Percentiles rank a stretch among this genome's conserved stretches.
Conservation (phyloP, 106 monocot genomes). For the Apostasia shenzhenica region DNA sequence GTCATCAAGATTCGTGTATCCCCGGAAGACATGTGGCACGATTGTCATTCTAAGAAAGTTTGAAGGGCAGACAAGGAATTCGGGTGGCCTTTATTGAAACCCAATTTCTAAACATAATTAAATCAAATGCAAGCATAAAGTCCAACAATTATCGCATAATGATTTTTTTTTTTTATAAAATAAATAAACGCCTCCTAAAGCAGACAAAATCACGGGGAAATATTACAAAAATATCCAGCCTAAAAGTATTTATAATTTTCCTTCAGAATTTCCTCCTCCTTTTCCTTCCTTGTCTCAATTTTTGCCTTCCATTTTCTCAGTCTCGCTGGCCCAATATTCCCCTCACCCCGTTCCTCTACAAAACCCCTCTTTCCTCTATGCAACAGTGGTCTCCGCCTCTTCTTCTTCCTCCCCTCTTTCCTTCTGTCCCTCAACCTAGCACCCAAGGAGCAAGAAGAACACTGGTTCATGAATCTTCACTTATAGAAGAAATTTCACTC, state of each 20-base stretch:
- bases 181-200: no score
- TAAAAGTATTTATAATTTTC: not conserved
- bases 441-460: not conserved
- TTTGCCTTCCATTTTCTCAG: not conserved
- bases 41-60: no score
- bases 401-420: slow-evolving; percentile 1
- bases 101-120: no score
- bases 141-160: no score
- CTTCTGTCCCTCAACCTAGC: not conserved
- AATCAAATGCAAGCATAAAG: no score
- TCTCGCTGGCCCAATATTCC: not conserved
- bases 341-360: slow-evolving; percentile 1
- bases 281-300: not conserved
- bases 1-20: no score
- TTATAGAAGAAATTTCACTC: not conserved
- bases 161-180: no score
- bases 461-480: not conserved
- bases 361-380: not conserved
- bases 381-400: not conserved
- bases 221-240: no score
- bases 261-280: not conserved
- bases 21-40: no score
- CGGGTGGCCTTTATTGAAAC: no score
- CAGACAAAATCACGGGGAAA: no score
- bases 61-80: no score